Evolutionary conservation across 1,139 yeast species (phyloP).

Genomic region (Yamadazyma buinensis): DNA sequence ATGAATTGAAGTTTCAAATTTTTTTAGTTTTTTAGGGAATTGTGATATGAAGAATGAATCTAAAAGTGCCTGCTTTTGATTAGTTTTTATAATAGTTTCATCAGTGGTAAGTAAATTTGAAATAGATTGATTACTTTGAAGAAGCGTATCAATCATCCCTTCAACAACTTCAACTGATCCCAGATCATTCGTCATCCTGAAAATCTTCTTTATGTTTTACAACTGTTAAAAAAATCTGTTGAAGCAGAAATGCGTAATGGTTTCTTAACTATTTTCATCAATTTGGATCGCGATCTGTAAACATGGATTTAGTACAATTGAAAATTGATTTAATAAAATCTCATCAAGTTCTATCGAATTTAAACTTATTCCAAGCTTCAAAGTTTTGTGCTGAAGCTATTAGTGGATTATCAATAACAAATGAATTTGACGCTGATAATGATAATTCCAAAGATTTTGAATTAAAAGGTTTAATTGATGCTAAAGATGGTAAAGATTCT

Average conservation of each 20-base stretch:
- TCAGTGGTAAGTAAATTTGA: not conserved
- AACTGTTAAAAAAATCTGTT: not conserved
- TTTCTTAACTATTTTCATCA: too few relatives aligned
- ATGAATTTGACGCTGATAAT: too few relatives aligned
- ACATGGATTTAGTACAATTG: constrained; percentile 1
- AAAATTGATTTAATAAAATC: constrained; percentile 14
- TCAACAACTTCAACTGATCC: too few relatives aligned
- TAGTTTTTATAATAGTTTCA: constrained; percentile 1
- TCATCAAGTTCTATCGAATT: constrained; percentile 21
- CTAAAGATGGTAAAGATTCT: too few relatives aligned
- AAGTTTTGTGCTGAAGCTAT: constrained; percentile 86
- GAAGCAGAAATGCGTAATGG: not conserved
- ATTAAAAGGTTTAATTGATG: too few relatives aligned
- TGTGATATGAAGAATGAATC: constrained; percentile 35
- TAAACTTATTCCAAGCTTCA: constrained; percentile 63
- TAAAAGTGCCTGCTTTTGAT: constrained; percentile 23
- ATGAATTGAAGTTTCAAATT: constrained; percentile 19
- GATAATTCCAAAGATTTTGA: too few relatives aligned
- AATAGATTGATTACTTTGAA: constrained; percentile 5
- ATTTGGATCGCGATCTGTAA: constrained; percentile 1
- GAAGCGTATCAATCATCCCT: constrained; percentile 1
- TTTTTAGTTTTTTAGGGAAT: constrained; percentile 27
- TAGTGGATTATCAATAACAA: constrained; percentile 38
- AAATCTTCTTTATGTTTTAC: too few relatives aligned
- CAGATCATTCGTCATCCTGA: too few relatives aligned